Evolutionary conservation across 306 rosid species (phyloP), one percentile per base, ranked within the genome.

Genomic region (Leucaena leucocephala): DNA sequence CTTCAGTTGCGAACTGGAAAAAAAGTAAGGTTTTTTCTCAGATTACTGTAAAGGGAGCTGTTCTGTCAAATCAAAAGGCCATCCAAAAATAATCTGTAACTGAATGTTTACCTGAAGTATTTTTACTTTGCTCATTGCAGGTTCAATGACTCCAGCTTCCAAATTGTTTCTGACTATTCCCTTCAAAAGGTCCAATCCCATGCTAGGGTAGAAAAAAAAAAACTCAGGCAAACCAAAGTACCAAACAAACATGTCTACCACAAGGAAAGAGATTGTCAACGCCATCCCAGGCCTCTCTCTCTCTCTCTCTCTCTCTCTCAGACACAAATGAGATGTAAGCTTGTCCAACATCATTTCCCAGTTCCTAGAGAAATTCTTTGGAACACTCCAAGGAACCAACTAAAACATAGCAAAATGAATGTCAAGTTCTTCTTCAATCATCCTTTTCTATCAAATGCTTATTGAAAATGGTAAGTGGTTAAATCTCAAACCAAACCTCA

Each of bases 121-220:
- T 88, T 95, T 95, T 61, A 95, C 90, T 91, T 95, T 95, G 87
- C 99, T 95, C 99, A 95, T 95, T 72, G 98, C 98, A 21, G 99
- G 99, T 80, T 95, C 99, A 76, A 95, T 92, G 81, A 95, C 99
- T 82, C 99, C 99, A n/a, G 99, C 98, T 65, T 95, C 98, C 78
- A 95, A 85, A 91, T 95, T 95, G 87, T 95, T 91, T 12, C 97
- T 88, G 22, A 93, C 58, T 16, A 82, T 68, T 74, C 99, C 99
- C 65, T 95, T 87, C n/a, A 69, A 27, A 44, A 95, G 96, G 84
- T 95, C 99, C 82, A 95, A 79, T 49, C 99, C 99, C 99, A 89
- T 90, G 89, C 97, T 95, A 88, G 1, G 59, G 21, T 0, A 79
- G 82, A 74, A 75, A 74, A 21, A 43, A 65, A 16, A 14, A 6